These are phyloP conservation scores for Solanum rostratum DNA, from an alignment of 257 asterid species.

Conservation along the genomic window DNA sequence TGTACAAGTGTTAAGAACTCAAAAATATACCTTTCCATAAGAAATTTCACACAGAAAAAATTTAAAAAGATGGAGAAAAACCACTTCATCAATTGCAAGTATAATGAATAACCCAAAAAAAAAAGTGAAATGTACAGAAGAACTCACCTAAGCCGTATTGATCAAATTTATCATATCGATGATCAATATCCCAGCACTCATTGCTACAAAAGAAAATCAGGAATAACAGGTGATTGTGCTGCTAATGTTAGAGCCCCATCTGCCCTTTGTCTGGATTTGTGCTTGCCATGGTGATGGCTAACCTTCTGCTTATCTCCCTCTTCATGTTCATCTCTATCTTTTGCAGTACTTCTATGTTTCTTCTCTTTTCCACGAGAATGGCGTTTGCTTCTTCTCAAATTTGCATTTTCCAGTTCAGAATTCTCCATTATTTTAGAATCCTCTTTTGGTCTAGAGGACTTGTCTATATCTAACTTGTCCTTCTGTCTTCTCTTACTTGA, in stretches of 20 bases:
- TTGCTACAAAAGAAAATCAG: slow-evolving; percentile 79
- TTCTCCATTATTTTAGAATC: slow-evolving; percentile 5
- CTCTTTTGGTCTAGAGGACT: slow-evolving; percentile 14
- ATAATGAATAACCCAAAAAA: background rate
- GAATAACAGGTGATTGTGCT: slow-evolving; percentile 58
- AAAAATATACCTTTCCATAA: background rate
- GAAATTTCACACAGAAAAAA: background rate
- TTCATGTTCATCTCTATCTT: slow-evolving; percentile 39
- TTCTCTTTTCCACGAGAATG: slow-evolving; percentile 47
- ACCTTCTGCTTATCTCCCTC: slow-evolving; percentile 38
- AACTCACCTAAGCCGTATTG: background rate
- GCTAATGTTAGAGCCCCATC: slow-evolving; percentile 28
- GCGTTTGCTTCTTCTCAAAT: slow-evolving; percentile 39
- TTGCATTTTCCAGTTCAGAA: slow-evolving; percentile 23
- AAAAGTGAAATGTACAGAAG: background rate
- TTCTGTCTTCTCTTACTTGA: slow-evolving; percentile 42
- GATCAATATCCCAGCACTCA: background rate
- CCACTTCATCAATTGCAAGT: background rate
- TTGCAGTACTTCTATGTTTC: slow-evolving; percentile 31
- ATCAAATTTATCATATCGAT: background rate
- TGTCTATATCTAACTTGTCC: slow-evolving; percentile 8
- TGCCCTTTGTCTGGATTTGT: slow-evolving; percentile 52
- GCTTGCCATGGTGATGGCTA: slow-evolving; percentile 35
- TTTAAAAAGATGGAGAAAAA: background rate
- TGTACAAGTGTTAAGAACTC: background rate